Conservation (phyloP, 768 basidiomycete species). For the Piloderma croceum region DNA sequence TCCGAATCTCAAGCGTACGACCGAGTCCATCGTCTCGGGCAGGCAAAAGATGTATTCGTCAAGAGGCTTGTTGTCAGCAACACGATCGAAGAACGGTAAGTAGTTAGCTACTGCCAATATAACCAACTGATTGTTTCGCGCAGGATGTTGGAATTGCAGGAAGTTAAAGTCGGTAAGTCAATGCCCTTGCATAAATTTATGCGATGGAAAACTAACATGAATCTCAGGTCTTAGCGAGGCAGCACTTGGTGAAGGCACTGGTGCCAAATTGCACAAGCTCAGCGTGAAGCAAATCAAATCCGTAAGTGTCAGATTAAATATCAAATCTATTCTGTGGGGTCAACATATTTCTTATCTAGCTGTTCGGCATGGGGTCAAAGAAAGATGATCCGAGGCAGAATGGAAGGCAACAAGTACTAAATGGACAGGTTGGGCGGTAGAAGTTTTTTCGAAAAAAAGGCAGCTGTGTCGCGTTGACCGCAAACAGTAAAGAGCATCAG, state of each 20-base stretch:
- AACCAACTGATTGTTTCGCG: neutral
- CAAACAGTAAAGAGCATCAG: too few relatives aligned
- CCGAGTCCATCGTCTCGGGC: conserved; percentile 65
- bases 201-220: neutral
- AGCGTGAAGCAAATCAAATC: conserved; percentile 66
- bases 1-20: conserved; percentile 60
- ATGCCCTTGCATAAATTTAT: neutral
- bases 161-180: conserved; percentile 52
- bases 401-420: too few relatives aligned
- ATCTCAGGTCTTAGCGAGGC: conserved; percentile 57
- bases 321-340: neutral
- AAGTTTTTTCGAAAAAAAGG: too few relatives aligned
- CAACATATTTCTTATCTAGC: neutral
- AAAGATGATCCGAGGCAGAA: neutral
- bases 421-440: too few relatives aligned
- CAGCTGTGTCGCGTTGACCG: too few relatives aligned
- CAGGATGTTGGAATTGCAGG: conserved; percentile 69
- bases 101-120: too few relatives aligned
- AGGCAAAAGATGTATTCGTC: conserved; percentile 62
- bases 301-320: conserved; percentile 30
- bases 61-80: conserved; percentile 62
- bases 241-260: conserved; percentile 63
- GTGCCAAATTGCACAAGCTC: conserved; percentile 55
- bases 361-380: neutral
- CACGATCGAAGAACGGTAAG: conserved; percentile 72